Evolutionary conservation across 164 flowering plant genomes (phyloP), one percentile per base, ranked within the genome.

Genomic region (Sextonia rubra): DNA sequence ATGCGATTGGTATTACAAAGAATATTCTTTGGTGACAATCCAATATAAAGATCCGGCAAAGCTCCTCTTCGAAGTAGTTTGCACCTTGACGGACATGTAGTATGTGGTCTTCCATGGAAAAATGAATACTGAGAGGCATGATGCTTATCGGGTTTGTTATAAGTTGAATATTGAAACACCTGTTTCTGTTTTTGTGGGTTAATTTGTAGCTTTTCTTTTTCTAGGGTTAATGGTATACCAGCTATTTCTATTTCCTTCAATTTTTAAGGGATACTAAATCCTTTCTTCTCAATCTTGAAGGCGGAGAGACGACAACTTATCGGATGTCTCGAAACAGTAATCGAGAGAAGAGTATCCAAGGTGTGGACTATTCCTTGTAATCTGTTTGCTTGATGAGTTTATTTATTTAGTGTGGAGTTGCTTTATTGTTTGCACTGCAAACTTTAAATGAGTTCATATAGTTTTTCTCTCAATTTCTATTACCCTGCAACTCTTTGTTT

Each of bases 81-180:
- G 91, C 81, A 90, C 98, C 24, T 83, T 95, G 82, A 92, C 98
- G 0, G 99, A 95, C 70, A 91, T 95, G 99, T 82, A 92, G 24
- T 95, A 95, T 83, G 97, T 91, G 47, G 97, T 92, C 74, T 95
- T 87, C 70, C 99, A 95, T 83, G 99, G 85, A 4, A 91, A 78
- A 66, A 80, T 93, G 30, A 90, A 85, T 79, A 87, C 97, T 12
- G 89, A 85, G 66, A 86, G 94, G 11, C 86, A 88, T 6, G 88
- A 90, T 77, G 94, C 97, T 60, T 83, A 84, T 84, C 98, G 11
- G 20, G 3, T 23, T n/a, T n/a, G n/a, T n/a, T n/a, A n/a, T n/a
- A n/a, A n/a, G n/a, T n/a, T n/a, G n/a, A n/a, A n/a, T n/a, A 17
- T 60, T 20, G 26, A 24, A 65, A 12, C n/a, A 66, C 63, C 17